A percentile compares a stretch with the other conserved stretches of the same genome.
Evolutionary conservation across 2,329 filamentous ascomycete genomes (phyloP).

Genomic region (Penicillium glabrum): DNA sequence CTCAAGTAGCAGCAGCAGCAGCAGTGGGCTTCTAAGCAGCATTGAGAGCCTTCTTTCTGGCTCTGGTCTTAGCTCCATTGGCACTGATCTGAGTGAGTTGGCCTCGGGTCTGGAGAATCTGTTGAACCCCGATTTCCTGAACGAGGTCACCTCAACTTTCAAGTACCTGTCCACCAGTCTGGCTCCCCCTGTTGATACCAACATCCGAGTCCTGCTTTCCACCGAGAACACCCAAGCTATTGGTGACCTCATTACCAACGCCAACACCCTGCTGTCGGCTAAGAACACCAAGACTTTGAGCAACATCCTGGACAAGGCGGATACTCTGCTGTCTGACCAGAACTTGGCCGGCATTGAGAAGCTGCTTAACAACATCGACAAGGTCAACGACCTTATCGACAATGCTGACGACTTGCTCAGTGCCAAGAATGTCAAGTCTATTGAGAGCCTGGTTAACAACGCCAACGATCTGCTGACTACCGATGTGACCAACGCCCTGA

Average conservation of each 20-base stretch:
- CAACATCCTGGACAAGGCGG: constrained; percentile 19
- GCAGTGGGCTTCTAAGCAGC: constrained; percentile 1
- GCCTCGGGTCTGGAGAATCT: constrained; percentile 14
- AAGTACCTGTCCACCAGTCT: constrained; percentile 25
- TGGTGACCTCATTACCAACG: constrained; percentile 27
- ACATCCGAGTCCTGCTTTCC: constrained; percentile 19
- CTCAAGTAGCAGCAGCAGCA: background rate
- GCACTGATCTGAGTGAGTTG: constrained; percentile 1
- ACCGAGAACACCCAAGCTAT: constrained; percentile 18
- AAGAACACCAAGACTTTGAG: constrained; percentile 21
- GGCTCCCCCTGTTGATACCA: constrained; percentile 26
- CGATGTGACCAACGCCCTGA: constrained; percentile 14
- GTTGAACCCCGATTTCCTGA: constrained; percentile 21
- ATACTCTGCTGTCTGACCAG: constrained; percentile 16
- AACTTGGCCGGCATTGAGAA: constrained; percentile 21
- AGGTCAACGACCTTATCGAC: constrained; percentile 30
- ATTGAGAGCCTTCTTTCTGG: constrained; percentile 4
- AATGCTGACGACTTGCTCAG: constrained; percentile 30
- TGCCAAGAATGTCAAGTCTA: constrained; percentile 26
- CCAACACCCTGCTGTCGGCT: constrained; percentile 22
- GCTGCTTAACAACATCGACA: constrained; percentile 26
- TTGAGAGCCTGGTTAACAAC: constrained; percentile 26
- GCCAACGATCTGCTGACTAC: constrained; percentile 28
- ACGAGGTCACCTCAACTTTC: constrained; percentile 22
- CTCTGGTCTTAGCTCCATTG: background rate